A percentile compares a stretch with the other conserved stretches of the same genome.
Evolutionary conservation across 331 rosid species (phyloP).

Genomic region (Malus hybrid): DNA sequence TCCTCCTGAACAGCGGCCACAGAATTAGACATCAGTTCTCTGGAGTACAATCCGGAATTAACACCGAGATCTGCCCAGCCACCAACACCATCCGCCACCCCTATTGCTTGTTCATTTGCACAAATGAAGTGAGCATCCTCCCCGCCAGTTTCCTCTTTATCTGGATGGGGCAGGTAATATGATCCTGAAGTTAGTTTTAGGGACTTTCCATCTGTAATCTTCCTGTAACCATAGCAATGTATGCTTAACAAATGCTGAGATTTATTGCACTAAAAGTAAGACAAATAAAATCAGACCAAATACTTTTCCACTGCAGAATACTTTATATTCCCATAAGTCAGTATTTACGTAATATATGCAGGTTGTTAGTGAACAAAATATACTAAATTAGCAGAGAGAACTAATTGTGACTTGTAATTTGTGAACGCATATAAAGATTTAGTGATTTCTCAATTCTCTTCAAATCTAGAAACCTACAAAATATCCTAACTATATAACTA

Average conservation of each 20-base stretch:
- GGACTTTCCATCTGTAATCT: constrained; percentile 42
- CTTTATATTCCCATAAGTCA: neutral
- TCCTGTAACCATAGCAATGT: constrained; percentile 41
- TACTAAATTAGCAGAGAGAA: neutral
- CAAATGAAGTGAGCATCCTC: constrained; percentile 99
- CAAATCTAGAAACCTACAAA: neutral
- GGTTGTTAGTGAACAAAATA: neutral
- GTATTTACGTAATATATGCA: neutral
- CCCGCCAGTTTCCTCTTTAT: constrained; percentile 97
- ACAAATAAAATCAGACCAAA: neutral
- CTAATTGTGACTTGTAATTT: neutral
- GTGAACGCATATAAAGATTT: neutral
- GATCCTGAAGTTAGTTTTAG: constrained; percentile 78
- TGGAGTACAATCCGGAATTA: constrained; percentile 77
- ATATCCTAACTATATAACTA: neutral
- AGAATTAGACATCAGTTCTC: constrained; percentile 92
- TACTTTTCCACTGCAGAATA: neutral
- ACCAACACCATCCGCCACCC: constrained; percentile 99
- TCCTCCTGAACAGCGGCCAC: constrained; percentile 79
- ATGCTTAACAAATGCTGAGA: neutral
- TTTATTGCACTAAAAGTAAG: neutral
- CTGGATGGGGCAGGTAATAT: constrained; percentile 97
- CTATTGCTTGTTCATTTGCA: constrained; percentile 81
- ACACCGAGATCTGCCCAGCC: constrained; percentile 98
- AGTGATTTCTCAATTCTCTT: neutral